A percentile compares a stretch with the other conserved stretches of the same genome.
Evolutionary conservation across 371 early-diverging fungal genomes (phyloP).

Genomic region (Rhizopus delemar): DNA sequence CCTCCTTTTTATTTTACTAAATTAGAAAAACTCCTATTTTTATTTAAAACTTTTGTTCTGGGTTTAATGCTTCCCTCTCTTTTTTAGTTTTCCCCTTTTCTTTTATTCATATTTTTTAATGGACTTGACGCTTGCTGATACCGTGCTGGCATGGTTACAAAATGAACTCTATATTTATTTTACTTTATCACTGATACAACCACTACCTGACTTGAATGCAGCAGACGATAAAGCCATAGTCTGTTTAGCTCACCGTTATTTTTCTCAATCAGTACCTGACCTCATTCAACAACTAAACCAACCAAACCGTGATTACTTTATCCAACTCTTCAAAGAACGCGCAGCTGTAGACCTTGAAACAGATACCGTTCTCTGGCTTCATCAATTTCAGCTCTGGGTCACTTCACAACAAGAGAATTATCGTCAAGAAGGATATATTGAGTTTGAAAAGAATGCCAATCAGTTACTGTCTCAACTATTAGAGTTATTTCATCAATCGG

Average conservation of each 20-base stretch:
- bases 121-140: constrained; percentile 3
- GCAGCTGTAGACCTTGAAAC: background rate
- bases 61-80: background rate
- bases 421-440: background rate
- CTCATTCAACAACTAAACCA: constrained; percentile 13
- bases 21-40: constrained; percentile 8
- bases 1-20: background rate
- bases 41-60: too few relatives aligned
- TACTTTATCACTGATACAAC: constrained; percentile 3
- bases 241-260: constrained; percentile 42
- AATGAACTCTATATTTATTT: constrained; percentile 31
- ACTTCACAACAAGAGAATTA: background rate
- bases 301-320: background rate
- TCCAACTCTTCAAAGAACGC: constrained; percentile 6
- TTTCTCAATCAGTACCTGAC: constrained; percentile 30
- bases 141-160: constrained; percentile 51
- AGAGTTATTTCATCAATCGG: background rate
- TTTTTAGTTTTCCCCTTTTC: background rate
- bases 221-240: constrained; percentile 12
- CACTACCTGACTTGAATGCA: background rate
- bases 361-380: background rate
- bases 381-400: background rate
- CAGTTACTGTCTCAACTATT: background rate
- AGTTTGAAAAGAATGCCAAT: constrained; percentile 1
- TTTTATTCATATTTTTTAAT: constrained; percentile 1